These are phyloP conservation scores for Hypoxylon sp. DNA, from an alignment of 2,329 filamentous ascomycete species.

Conservation along the genomic window DNA sequence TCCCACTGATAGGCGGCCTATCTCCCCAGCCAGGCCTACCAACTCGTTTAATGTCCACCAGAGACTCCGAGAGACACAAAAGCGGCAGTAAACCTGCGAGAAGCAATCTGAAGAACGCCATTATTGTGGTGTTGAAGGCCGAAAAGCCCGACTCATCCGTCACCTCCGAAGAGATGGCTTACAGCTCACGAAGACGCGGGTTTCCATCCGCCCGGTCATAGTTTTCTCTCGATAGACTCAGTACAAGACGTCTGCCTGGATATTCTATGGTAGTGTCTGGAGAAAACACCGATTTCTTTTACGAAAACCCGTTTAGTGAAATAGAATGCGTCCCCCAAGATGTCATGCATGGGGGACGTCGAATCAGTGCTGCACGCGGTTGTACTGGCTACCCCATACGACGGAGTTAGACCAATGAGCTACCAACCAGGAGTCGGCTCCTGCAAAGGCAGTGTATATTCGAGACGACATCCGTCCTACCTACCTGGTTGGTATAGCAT, in stretches of 20 bases:
- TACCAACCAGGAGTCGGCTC: constrained; percentile 5
- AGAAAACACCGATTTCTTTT: constrained; percentile 7
- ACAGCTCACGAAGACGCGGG: constrained; percentile 20
- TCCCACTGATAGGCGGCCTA: constrained; percentile 8
- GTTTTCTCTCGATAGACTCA: constrained; percentile 17
- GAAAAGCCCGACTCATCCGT: constrained; percentile 23
- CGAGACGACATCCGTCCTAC: constrained; percentile 29
- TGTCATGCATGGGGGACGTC: constrained; percentile 16
- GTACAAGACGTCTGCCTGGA: constrained; percentile 4
- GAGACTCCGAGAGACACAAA: constrained; percentile 20
- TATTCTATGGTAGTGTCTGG: constrained; percentile 15
- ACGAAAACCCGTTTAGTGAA: constrained; percentile 13
- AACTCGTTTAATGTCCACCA: constrained; percentile 4
- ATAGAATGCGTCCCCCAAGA: constrained; percentile 2
- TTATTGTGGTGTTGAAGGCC: constrained; percentile 16
- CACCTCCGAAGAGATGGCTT: constrained; percentile 24
- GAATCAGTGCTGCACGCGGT: constrained; percentile 30
- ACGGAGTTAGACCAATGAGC: constrained; percentile 26
- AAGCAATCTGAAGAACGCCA: constrained; percentile 27
- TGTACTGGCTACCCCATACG: constrained; percentile 28
- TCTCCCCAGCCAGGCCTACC: constrained; percentile 8
- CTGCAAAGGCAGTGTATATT: constrained; percentile 21
- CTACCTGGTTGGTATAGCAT: constrained; percentile 26
- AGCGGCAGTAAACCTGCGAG: constrained; percentile 25
- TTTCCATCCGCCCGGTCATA: constrained; percentile 25